Percentiles rank a stretch among this genome's conserved stretches.
Evolutionary conservation across 129 eudicot species (phyloP).

Genomic region (Rutidosis leptorrhynchoides): DNA sequence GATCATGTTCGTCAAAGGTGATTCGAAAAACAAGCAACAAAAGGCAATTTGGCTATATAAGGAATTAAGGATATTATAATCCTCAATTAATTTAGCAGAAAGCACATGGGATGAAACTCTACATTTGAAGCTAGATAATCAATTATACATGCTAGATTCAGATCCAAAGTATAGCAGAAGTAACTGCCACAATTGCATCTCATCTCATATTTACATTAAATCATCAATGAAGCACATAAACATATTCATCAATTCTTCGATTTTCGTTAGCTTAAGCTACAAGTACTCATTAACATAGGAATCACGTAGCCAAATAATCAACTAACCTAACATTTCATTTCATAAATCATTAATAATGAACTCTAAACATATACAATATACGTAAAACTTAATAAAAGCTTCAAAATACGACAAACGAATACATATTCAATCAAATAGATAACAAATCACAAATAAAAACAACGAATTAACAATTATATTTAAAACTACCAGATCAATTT

Average conservation of each 20-base stretch:
- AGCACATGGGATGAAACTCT: too few relatives aligned
- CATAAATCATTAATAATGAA: neutral
- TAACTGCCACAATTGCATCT: constrained; percentile 7
- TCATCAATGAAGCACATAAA: neutral
- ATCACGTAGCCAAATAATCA: neutral
- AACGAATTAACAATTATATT: too few relatives aligned
- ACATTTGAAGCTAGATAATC: constrained; percentile 5
- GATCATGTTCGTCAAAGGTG: constrained; percentile 23
- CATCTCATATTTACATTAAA: neutral
- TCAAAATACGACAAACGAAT: neutral
- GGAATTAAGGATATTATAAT: too few relatives aligned
- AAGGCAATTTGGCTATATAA: too few relatives aligned
- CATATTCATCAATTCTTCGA: neutral
- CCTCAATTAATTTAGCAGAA: too few relatives aligned
- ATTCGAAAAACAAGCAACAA: too few relatives aligned
- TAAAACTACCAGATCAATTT: neutral
- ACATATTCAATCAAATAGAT: neutral
- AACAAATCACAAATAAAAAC: neutral
- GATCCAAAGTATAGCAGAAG: neutral
- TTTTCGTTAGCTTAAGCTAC: neutral
- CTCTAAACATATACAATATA: neutral
- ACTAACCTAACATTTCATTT: neutral
- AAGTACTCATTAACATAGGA: neutral
- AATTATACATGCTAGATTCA: constrained; percentile 11
- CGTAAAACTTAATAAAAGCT: neutral